These are phyloP conservation scores for Albugo candida DNA, from an alignment of 352 stramenopile species.

Conservation along the genomic window DNA sequence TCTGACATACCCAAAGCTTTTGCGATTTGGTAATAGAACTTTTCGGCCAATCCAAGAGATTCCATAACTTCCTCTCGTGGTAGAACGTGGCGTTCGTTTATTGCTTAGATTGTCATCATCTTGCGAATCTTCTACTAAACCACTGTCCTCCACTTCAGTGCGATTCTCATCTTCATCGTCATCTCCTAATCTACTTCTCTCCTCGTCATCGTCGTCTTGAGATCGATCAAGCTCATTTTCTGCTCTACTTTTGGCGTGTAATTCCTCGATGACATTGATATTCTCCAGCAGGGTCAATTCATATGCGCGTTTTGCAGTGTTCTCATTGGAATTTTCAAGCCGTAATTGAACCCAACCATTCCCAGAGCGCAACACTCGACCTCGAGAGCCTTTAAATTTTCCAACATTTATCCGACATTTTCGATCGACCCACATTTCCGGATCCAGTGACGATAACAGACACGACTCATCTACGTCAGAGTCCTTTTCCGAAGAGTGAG, in stretches of 20 bases:
- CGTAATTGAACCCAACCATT: conserved; percentile 79
- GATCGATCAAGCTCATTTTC: conserved; percentile 31
- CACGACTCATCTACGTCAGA: background rate
- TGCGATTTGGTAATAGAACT: conserved; percentile 56
- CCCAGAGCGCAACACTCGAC: conserved; percentile 56
- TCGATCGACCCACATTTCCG: conserved; percentile 78
- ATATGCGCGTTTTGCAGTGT: conserved; percentile 75
- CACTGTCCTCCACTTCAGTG: conserved; percentile 37
- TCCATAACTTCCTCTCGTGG: conserved; percentile 61
- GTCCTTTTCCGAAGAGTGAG: no score
- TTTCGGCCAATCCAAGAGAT: conserved; percentile 78
- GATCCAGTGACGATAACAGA: conserved; percentile 56
- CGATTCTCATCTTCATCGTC: conserved; percentile 19
- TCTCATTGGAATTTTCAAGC: conserved; percentile 65
- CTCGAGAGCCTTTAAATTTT: conserved; percentile 66
- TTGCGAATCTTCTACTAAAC: conserved; percentile 53
- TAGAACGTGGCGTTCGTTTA: conserved; percentile 43
- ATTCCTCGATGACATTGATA: conserved; percentile 58
- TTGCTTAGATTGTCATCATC: conserved; percentile 36
- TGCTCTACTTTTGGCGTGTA: conserved; percentile 36
- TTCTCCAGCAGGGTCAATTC: conserved; percentile 70
- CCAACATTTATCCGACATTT: conserved; percentile 75
- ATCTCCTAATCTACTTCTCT: conserved; percentile 5
- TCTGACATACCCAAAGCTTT: conserved; percentile 62
- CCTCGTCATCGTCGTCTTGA: conserved; percentile 4